Percentiles rank a stretch among this genome's conserved stretches.
Conservation (phyloP, 345 rosid species). For the Eucalyptus pauciflora region DNA sequence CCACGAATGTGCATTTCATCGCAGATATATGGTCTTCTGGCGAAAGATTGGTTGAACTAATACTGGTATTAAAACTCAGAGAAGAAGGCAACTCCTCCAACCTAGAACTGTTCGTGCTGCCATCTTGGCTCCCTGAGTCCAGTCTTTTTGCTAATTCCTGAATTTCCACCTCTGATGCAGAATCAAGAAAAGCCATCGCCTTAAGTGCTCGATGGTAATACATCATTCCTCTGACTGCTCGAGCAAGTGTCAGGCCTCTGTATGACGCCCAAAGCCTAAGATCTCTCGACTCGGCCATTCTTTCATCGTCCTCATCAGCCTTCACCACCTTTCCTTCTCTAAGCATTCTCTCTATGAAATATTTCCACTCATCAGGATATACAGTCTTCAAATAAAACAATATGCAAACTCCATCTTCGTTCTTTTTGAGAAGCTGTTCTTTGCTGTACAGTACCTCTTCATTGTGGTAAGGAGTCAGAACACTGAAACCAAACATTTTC, state of each 20-base stretch:
- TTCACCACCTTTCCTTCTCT: slow-evolving; percentile 52
- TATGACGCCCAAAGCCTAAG: slow-evolving; percentile 93
- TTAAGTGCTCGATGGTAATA: slow-evolving; percentile 84
- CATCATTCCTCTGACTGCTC: slow-evolving; percentile 96
- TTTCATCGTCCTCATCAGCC: slow-evolving; percentile 33
- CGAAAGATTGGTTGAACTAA: slow-evolving; percentile 38
- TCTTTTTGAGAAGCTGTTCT: slow-evolving; percentile 74
- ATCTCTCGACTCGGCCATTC: slow-evolving; percentile 55
- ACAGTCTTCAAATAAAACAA: slow-evolving; percentile 78
- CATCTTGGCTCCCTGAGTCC: slow-evolving; percentile 40
- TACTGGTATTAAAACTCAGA: slow-evolving; percentile 34
- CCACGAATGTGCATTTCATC: slow-evolving; percentile 85
- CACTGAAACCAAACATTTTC: slow-evolving; percentile 92
- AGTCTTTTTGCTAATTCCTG: slow-evolving; percentile 51
- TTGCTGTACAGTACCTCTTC: slow-evolving; percentile 81
- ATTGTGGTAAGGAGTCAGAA: slow-evolving; percentile 77
- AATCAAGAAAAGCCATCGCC: slow-evolving; percentile 89
- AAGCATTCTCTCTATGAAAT: slow-evolving; percentile 79
- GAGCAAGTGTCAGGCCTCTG: slow-evolving; percentile 90
- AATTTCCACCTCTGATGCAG: slow-evolving; percentile 82
- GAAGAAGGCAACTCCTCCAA: slow-evolving; percentile 20
- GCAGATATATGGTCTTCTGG: slow-evolving; percentile 60
- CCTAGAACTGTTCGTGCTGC: background rate
- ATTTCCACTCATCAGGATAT: slow-evolving; percentile 83
- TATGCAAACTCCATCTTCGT: slow-evolving; percentile 84